Evolutionary conservation across 371 early-diverging fungal species (phyloP).

Genomic region (Catenaria anguillulae): DNA sequence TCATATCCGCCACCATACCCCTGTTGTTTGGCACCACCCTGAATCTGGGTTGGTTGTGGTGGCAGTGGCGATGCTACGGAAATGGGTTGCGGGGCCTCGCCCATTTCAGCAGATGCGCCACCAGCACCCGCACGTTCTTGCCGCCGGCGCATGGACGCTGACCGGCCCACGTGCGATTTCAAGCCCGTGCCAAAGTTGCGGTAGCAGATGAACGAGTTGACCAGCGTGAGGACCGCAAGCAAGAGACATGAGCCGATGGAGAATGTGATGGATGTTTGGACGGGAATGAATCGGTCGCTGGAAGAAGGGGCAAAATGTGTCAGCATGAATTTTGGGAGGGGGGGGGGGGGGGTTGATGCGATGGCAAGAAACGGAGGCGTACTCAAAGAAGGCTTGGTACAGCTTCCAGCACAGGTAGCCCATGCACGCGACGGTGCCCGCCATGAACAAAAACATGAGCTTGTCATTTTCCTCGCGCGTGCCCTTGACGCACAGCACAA

Average conservation of each 20-base stretch:
- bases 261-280: neutral
- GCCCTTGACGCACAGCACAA: neutral
- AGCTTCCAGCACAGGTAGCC: constrained; percentile 3
- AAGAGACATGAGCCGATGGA: constrained; percentile 1
- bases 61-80: no score
- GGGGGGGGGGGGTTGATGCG: neutral
- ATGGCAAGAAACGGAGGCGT: neutral
- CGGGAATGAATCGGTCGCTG: neutral
- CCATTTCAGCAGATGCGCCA: no score
- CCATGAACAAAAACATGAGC: constrained; percentile 3
- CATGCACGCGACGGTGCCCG: neutral
- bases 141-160: neutral
- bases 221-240: neutral
- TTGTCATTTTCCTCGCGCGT: neutral
- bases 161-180: neutral
- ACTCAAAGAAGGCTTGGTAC: neutral
- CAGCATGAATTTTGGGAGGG: neutral
- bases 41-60: no score
- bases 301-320: no score
- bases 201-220: neutral
- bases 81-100: no score
- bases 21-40: no score
- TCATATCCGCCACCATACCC: no score
- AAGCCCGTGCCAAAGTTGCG: constrained; percentile 3
- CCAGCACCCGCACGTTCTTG: no score